Percentiles rank a stretch among this genome's conserved stretches.
These are phyloP conservation scores for Suillus lakei DNA, from an alignment of 768 basidiomycete genomes.

Conservation along the genomic window DNA sequence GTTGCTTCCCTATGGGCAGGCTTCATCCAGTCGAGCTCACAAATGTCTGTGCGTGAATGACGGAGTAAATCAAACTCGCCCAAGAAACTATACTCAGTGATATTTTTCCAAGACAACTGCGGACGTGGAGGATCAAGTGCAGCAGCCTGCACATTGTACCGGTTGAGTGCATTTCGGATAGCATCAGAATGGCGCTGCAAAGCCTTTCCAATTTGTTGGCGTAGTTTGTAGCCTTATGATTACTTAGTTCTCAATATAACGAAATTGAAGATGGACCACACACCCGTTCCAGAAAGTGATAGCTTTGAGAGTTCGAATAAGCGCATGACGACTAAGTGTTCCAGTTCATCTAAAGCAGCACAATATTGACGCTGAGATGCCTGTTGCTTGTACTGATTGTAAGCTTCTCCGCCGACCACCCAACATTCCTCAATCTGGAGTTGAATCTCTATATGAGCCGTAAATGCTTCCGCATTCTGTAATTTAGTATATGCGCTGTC, in stretches of 20 bases:
- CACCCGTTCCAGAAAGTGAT: constrained; percentile 16
- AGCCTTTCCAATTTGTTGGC: constrained; percentile 34
- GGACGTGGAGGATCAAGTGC: too few species aligned
- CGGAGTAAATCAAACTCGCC: too few species aligned
- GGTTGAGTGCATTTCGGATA: constrained; percentile 30
- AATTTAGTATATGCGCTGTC: constrained; percentile 6
- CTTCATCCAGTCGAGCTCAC: too few species aligned
- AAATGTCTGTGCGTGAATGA: too few species aligned
- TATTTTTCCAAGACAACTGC: too few species aligned
- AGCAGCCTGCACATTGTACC: too few species aligned
- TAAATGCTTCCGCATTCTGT: constrained; percentile 9
- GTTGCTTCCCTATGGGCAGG: too few species aligned
- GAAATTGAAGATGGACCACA: neutral
- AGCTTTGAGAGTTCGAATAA: constrained; percentile 37
- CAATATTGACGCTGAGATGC: constrained; percentile 6
- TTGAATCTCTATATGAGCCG: constrained; percentile 4
- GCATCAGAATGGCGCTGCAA: constrained; percentile 29
- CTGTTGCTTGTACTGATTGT: constrained; percentile 4
- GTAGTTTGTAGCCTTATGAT: constrained; percentile 34
- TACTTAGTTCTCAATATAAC: neutral
- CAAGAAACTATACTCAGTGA: too few species aligned
- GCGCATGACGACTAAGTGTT: constrained; percentile 33
- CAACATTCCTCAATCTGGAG: constrained; percentile 5
- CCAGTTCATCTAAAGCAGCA: constrained; percentile 27
- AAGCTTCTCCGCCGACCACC: constrained; percentile 9